Evolutionary conservation across 331 rosid species (phyloP).

Genomic region (Arachis monticola): DNA sequence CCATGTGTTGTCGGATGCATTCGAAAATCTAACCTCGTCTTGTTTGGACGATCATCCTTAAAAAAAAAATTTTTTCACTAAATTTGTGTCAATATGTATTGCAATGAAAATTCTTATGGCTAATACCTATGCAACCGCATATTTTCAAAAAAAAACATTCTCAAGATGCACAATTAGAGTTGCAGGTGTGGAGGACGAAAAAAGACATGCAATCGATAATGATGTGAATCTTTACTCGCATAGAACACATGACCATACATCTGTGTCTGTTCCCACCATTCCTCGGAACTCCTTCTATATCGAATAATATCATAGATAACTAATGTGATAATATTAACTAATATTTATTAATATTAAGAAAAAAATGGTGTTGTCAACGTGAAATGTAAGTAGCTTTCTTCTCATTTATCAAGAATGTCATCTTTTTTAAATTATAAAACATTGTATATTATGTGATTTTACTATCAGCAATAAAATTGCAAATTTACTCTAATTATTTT

Average conservation of each 20-base stretch:
- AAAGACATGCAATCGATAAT: conserved; percentile 40
- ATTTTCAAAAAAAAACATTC: conserved; percentile 42
- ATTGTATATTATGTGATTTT: too few species aligned
- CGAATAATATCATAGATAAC: conserved; percentile 64
- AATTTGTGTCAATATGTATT: conserved; percentile 77
- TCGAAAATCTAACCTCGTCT: conserved; percentile 7
- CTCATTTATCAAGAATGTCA: too few species aligned
- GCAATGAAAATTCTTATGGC: conserved; percentile 77
- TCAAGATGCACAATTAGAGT: not conserved
- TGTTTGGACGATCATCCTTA: too few species aligned
- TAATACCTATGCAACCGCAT: conserved; percentile 68
- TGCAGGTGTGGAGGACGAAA: conserved; percentile 35
- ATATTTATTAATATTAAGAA: too few species aligned
- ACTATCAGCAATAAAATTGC: too few species aligned
- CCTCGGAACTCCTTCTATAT: conserved; percentile 54
- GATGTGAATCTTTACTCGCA: conserved; percentile 54
- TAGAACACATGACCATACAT: conserved; percentile 64
- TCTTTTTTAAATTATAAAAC: too few species aligned
- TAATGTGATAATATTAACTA: too few species aligned
- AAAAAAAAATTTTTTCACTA: conserved; percentile 38
- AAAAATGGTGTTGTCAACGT: too few species aligned
- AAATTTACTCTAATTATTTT: too few species aligned
- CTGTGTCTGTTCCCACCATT: conserved; percentile 22
- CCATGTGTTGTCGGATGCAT: too few species aligned
- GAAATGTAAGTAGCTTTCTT: too few species aligned